Conservation (phyloP, 768 basidiomycete genomes). For the Porpolomopsis calyptriformis region DNA sequence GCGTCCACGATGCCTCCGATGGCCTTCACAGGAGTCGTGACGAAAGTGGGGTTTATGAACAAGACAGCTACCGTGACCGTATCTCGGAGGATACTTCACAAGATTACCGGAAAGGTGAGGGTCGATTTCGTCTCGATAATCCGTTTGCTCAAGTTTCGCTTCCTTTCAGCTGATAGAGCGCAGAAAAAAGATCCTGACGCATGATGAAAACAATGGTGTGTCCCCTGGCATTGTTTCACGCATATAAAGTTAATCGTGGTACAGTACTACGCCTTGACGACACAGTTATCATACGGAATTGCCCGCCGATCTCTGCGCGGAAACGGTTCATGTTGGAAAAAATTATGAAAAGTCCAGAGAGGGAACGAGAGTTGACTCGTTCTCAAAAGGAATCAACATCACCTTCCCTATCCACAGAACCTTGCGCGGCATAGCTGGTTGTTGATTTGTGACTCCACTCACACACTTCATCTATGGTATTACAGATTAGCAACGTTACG, state of each 20-base stretch:
- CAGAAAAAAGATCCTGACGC: slow-evolving; percentile 69
- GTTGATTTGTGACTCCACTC: too few species aligned
- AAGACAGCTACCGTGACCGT: slow-evolving; percentile 82
- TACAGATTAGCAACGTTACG: too few species aligned
- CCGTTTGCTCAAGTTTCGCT: not conserved
- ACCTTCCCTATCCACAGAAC: too few species aligned
- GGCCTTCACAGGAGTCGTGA: slow-evolving; percentile 63
- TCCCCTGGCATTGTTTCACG: slow-evolving; percentile 5
- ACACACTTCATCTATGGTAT: too few species aligned
- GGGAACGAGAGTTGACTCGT: slow-evolving; percentile 35
- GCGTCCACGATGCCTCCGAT: slow-evolving; percentile 57
- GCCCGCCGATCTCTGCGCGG: slow-evolving; percentile 66
- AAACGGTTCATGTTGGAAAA: slow-evolving; percentile 68
- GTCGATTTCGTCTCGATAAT: not conserved
- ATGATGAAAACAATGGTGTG: slow-evolving; percentile 65
- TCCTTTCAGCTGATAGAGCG: slow-evolving; percentile 53
- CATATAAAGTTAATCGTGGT: slow-evolving; percentile 6
- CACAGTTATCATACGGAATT: slow-evolving; percentile 68
- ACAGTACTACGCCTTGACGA: slow-evolving; percentile 60
- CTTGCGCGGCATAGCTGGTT: too few species aligned
- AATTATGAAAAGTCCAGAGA: slow-evolving; percentile 58
- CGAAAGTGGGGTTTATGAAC: slow-evolving; percentile 73
- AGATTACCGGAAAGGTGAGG: slow-evolving; percentile 62
- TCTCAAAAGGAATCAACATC: not conserved
- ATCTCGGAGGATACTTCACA: slow-evolving; percentile 61